Conservation (phyloP, 139 green algal species). For the Nannochloris sp. region DNA sequence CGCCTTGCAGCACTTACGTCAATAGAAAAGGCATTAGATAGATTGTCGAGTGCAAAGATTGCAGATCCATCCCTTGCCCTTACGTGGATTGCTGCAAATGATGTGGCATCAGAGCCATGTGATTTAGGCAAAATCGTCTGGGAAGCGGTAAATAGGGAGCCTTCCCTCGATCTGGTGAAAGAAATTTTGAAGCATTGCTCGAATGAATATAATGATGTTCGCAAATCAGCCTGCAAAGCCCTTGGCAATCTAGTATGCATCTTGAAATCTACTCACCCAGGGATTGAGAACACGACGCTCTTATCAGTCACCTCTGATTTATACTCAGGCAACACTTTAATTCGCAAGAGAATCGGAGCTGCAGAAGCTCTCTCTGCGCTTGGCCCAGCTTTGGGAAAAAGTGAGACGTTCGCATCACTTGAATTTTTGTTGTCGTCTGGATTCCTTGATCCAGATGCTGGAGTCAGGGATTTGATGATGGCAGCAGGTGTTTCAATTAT, state of each 20-base stretch:
- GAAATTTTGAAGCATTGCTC: neutral
- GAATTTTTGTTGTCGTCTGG: constrained; percentile 78
- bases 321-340: constrained; percentile 40
- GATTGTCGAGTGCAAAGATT: constrained; percentile 4
- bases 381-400: constrained; percentile 33
- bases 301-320: too few species aligned
- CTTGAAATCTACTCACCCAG: too few species aligned
- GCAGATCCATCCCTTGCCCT: constrained; percentile 23
- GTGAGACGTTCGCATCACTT: constrained; percentile 46
- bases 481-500: constrained; percentile 64
- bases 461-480: constrained; percentile 61
- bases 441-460: constrained; percentile 56
- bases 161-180: neutral
- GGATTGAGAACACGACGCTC: too few species aligned
- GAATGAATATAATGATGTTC: constrained; percentile 1
- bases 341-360: constrained; percentile 27
- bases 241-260: neutral
- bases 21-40: constrained; percentile 26
- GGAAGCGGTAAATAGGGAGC: neutral
- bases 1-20: constrained; percentile 51
- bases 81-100: constrained; percentile 50
- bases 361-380: constrained; percentile 51
- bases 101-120: constrained; percentile 49
- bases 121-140: neutral
- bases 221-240: neutral